phyloP scores from a whole-genome alignment of 768 basidiomycete species.

The Guyanaporus albipodus region DNA sequence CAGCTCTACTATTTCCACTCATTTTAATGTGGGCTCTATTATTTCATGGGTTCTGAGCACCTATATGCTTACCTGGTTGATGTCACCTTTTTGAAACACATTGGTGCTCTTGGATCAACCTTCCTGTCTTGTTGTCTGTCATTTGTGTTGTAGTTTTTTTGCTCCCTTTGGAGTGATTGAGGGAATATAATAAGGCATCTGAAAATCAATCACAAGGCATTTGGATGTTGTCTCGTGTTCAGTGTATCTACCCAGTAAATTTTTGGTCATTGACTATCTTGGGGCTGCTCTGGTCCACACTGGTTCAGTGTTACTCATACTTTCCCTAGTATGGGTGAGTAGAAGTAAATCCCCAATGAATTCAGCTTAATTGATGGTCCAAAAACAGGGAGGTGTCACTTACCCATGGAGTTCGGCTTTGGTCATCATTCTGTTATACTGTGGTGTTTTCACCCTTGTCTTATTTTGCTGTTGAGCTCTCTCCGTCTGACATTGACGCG shows the following conservation, averaged over 20 bases:
- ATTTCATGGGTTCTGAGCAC: neutral
- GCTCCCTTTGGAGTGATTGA: neutral
- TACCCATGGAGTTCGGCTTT: neutral
- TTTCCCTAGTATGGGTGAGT: constrained; percentile 1
- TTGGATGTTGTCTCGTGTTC: neutral
- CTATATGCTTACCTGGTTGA: neutral
- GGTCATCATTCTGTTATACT: neutral
- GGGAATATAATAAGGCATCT: neutral
- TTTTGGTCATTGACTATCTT: neutral
- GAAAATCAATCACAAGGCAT: no score
- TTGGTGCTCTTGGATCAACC: constrained; percentile 1
- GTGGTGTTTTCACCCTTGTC: neutral
- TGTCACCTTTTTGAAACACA: neutral
- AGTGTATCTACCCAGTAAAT: neutral
- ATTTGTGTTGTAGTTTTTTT: neutral
- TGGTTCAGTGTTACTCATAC: neutral
- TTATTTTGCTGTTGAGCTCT: neutral
- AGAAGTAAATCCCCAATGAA: neutral
- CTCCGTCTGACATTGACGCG: neutral
- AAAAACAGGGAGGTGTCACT: neutral
- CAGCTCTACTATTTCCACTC: neutral
- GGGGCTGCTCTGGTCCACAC: neutral
- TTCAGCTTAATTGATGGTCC: neutral
- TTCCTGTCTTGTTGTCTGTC: neutral
- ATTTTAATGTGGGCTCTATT: neutral